Base-by-base conservation (phyloP, 2,329 filamentous ascomycete species). In the Tolypocladium paradoxum region DNA sequence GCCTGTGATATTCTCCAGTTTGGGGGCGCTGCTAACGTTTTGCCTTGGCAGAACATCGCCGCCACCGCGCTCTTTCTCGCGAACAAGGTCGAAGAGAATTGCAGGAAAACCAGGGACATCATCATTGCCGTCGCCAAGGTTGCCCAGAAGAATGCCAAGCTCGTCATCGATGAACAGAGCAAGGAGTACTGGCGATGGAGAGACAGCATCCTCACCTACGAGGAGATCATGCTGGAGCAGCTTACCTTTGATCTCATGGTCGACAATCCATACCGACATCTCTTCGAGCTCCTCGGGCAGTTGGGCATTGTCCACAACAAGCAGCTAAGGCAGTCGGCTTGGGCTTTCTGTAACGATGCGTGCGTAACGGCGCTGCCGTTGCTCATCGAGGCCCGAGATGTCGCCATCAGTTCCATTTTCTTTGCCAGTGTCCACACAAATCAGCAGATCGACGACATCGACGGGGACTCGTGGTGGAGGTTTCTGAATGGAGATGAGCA, bases 171-270 rank as follows among this genome's bases (percentile, higher is more conserved):
- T 66, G 93, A 97, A 70, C 91, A 97, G 69, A 95, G 88, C 60
- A 97, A 96, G 65, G 93, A 99, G 65, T 99, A 93, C 67, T 99
- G 93, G 93, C 83, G 88, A 64, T 99, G 93, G 93, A 83, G 90
- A 56, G 93, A 99, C 66, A 93, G 87, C 54, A 95, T 99, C 54
- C 75, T 97, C 16, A 85, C 87, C 59, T 90, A 95, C 65, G 93
- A 99, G 71, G 93, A 97, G 66, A 76, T 92, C 45, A 87, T 99
- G 73, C 79, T 99, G 18, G 93, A 97, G 68, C 83, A 84, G 47
- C 76, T 99, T 20, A 97, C 91, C 55, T 99, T 99, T 68, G 93
- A 99, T 66, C 76, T 99, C 47, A 89, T 91, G 69, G 77, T 96
- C 31, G 88, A 95, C 60, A 88, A 90, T 55, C 92, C 93, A 0